Evolutionary conservation across 2,329 filamentous ascomycete genomes (phyloP), one percentile per base, ranked within the genome.

Genomic region (Cladosporium sp.): DNA sequence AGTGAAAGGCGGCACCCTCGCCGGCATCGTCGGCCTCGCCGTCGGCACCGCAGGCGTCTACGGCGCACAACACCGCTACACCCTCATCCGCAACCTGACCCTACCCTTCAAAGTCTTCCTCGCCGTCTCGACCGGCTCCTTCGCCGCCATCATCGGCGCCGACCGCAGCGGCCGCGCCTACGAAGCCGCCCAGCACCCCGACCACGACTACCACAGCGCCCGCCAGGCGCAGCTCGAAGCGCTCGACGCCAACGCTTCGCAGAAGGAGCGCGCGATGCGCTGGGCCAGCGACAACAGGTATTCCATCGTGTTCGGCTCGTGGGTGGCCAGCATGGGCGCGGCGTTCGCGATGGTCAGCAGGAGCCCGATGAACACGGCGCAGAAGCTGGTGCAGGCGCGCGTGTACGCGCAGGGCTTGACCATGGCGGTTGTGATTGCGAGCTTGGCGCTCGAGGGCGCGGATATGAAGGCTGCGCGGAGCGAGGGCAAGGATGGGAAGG

Each of bases 301-400:
- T 83, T 86, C 86, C 72, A 92, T 97, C 77, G 91, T 97, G 71
- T 89, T 91, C 72, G 85, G 83, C 56, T 89, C 88, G 23, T 97
- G 93, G 93, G 79, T 94, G n/a, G 90, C 89, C 46, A 88, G 88
- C 72, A 94, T 97, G 88, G 88, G 85, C 66, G 79, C 89, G 50
- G 89, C 91, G 6, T 86, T 95, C 70, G 87, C 83, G 65, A 77
- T 96, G 28, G 92, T 97, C 68, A 88, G 89, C 74, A 87, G 92
- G 68, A 92, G 92, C 77, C 88, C 86, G 70, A 91, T 89, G 76
- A 83, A 96, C 57, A 87, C 85, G 53, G 81, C 86, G 68, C 93
- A 97, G 84, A 97, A 97, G 85, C 82, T 97, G 23, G 93, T 97
- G n/a, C 93, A 97, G 84, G 93, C 93, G 28, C 89, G 93, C 86